phyloP scores from a whole-genome alignment of 2,329 filamentous ascomycete genomes.

The Alternaria angustiovoidea region DNA sequence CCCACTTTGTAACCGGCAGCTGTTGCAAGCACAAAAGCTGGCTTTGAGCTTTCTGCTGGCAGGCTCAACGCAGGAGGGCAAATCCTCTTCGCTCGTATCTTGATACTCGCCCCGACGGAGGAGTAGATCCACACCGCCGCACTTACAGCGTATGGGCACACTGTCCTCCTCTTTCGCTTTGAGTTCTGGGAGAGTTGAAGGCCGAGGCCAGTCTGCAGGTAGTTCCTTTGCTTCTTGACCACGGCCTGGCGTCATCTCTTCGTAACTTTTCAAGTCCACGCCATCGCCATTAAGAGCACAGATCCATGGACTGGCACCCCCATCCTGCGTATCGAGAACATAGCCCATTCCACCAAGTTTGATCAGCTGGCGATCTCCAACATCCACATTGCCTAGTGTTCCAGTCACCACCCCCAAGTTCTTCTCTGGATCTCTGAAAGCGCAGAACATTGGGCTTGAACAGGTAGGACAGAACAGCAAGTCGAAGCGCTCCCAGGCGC shows the following conservation, averaged over 20 bases:
- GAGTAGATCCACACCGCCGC: conserved; percentile 56
- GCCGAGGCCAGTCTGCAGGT: conserved; percentile 41
- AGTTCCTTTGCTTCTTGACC: conserved; percentile 30
- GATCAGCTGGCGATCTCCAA: conserved; percentile 32
- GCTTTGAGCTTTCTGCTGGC: conserved; percentile 52
- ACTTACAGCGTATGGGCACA: conserved; percentile 57
- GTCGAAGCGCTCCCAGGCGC: conserved; percentile 45
- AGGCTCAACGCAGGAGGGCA: conserved; percentile 58
- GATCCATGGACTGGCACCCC: conserved; percentile 61
- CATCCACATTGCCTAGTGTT: conserved; percentile 42
- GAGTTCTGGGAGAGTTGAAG: conserved; percentile 10
- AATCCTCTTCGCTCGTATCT: conserved; percentile 30
- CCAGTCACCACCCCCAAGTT: conserved; percentile 53
- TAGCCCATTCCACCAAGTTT: conserved; percentile 53
- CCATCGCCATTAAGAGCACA: conserved; percentile 46
- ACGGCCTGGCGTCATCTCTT: conserved; percentile 17
- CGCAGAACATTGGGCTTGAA: conserved; percentile 56
- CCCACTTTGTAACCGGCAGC: conserved; percentile 56
- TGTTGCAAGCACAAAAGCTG: conserved; percentile 58
- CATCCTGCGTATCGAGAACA: conserved; percentile 62
- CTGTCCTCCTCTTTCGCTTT: conserved; percentile 26
- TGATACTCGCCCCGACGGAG: conserved; percentile 48
- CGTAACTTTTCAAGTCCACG: conserved; percentile 32
- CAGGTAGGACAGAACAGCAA: conserved; percentile 57
- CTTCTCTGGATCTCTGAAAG: conserved; percentile 22